Conservation (phyloP, 1,284 basidiomycete genomes). For the Veloporphyrellus conicus region DNA sequence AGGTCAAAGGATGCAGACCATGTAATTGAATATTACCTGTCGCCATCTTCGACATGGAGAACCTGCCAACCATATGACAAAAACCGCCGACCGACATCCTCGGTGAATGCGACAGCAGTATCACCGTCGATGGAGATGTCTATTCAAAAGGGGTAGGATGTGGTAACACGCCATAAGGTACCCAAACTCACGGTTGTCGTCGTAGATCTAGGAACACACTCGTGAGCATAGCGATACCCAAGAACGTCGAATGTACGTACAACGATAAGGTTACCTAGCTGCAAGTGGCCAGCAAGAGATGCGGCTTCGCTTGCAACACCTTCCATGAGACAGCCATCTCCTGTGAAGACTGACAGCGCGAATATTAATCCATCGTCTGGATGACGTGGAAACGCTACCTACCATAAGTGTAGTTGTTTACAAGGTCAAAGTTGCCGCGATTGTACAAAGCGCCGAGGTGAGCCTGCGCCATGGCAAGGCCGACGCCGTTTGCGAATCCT, state of each 20-base stretch:
- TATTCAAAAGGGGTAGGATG: slow-evolving; percentile 33
- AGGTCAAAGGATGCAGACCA: neutral
- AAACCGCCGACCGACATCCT: slow-evolving; percentile 88
- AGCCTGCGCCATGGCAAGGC: slow-evolving; percentile 89
- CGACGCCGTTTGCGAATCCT: slow-evolving; percentile 89
- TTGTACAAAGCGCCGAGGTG: slow-evolving; percentile 88
- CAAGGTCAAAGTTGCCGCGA: slow-evolving; percentile 77
- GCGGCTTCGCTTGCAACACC: slow-evolving; percentile 89
- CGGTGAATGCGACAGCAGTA: slow-evolving; percentile 90
- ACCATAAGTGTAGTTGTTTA: slow-evolving; percentile 92
- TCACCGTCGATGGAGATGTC: slow-evolving; percentile 96
- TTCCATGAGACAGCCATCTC: slow-evolving; percentile 96
- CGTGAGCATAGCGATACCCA: slow-evolving; percentile 14
- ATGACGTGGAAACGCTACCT: slow-evolving; percentile 10
- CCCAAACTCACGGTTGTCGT: slow-evolving; percentile 72
- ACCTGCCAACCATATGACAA: slow-evolving; percentile 93
- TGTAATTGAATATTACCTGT: slow-evolving; percentile 49
- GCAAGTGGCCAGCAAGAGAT: slow-evolving; percentile 88
- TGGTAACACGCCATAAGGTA: neutral
- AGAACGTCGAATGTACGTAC: slow-evolving; percentile 42
- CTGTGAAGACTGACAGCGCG: slow-evolving; percentile 65
- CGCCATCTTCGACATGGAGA: slow-evolving; percentile 77
- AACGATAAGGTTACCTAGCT: slow-evolving; percentile 89
- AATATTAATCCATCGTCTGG: slow-evolving; percentile 10
- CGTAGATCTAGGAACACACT: slow-evolving; percentile 62